Evolutionary conservation across 73 alveolate genomes (phyloP).

Genomic region (Stentor coeruleus): DNA sequence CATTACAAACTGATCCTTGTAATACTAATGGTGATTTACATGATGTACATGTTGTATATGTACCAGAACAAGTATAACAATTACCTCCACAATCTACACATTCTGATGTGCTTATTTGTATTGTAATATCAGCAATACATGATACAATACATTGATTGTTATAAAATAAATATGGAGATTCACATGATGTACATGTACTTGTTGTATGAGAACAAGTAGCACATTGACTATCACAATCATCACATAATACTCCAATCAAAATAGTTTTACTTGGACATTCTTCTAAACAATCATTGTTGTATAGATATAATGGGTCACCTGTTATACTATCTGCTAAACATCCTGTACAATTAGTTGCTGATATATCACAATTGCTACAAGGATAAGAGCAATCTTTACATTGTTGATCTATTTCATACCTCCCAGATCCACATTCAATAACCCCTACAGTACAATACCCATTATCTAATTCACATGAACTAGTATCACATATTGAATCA

Average conservation of each 20-base stretch:
- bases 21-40: background rate
- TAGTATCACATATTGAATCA: background rate
- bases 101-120: background rate
- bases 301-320: background rate
- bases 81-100: background rate
- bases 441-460: background rate
- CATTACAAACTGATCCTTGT: background rate
- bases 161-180: background rate
- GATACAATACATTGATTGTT: background rate
- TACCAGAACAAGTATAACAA: background rate
- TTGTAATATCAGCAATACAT: background rate
- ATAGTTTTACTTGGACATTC: background rate
- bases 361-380: background rate
- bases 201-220: background rate
- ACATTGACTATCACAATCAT: background rate
- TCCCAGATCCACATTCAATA: background rate
- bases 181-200: background rate
- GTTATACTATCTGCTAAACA: background rate
- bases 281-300: background rate
- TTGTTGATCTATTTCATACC: background rate
- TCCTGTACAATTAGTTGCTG: slow-evolving; percentile 1
- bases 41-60: background rate
- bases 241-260: background rate
- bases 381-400: slow-evolving; percentile 1
- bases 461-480: background rate